Conservation (phyloP, 768 basidiomycete genomes). For the Xanthoconium stramineum region DNA sequence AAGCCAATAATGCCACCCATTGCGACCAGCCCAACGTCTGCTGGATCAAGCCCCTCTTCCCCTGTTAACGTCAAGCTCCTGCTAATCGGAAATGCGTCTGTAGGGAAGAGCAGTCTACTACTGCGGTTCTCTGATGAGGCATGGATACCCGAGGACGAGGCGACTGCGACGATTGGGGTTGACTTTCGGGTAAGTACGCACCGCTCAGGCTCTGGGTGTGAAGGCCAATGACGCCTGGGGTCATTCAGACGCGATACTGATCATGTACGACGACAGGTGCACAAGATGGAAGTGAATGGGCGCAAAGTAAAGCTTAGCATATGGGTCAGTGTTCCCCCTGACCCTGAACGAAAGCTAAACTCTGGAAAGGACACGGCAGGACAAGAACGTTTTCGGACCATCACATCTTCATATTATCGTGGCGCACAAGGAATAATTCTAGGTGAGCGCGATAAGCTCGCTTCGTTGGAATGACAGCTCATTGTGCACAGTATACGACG, state of each 20-base stretch:
- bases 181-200: slow-evolving; percentile 70
- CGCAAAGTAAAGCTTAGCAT: slow-evolving; percentile 91
- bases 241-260: background rate
- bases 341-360: background rate
- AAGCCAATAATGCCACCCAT: slow-evolving; percentile 14
- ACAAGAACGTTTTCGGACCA: slow-evolving; percentile 93
- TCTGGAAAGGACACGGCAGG: slow-evolving; percentile 81
- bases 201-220: background rate
- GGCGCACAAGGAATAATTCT: slow-evolving; percentile 83
- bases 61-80: slow-evolving; percentile 77
- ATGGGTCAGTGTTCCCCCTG: slow-evolving; percentile 62
- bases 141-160: slow-evolving; percentile 90
- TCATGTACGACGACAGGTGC: slow-evolving; percentile 49
- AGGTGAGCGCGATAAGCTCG: slow-evolving; percentile 35
- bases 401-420: slow-evolving; percentile 94
- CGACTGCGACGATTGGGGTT: slow-evolving; percentile 80
- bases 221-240: too few species aligned
- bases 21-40: slow-evolving; percentile 21
- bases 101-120: slow-evolving; percentile 89
- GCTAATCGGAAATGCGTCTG: slow-evolving; percentile 84
- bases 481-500: slow-evolving; percentile 77
- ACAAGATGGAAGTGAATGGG: slow-evolving; percentile 83
- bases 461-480: background rate
- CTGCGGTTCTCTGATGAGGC: slow-evolving; percentile 96
- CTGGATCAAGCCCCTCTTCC: slow-evolving; percentile 23